phyloP scores from a whole-genome alignment of 495 filamentous ascomycete genomes.

The Hypoxylon intermedium region DNA sequence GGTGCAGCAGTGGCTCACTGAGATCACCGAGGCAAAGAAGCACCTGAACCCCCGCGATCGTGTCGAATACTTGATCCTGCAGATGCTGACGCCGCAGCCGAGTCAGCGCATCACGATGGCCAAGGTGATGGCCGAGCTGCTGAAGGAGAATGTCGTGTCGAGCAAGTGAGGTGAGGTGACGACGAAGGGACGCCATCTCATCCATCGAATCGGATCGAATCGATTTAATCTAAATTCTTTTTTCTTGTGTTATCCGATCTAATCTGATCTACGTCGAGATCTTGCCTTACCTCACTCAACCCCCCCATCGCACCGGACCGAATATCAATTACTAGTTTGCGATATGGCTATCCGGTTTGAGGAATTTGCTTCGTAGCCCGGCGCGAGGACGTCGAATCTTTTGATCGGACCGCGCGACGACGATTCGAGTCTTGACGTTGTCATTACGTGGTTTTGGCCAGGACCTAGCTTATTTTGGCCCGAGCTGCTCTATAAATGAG shows the following conservation, averaged over 20 bases:
- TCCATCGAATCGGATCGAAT: not conserved
- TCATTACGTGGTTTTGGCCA: not conserved
- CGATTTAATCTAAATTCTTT: not conserved
- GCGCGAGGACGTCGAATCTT: not conserved
- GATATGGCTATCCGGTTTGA: not conserved
- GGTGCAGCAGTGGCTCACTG: constrained; percentile 56
- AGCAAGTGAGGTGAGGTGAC: constrained; percentile 4
- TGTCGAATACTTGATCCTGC: constrained; percentile 50
- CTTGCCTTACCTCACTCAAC: constrained; percentile 12
- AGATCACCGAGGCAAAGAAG: constrained; percentile 48
- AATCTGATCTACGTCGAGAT: constrained; percentile 4
- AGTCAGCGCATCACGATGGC: constrained; percentile 52
- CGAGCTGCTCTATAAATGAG: not conserved
- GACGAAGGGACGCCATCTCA: not conserved
- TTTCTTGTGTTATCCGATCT: not conserved
- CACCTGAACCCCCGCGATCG: constrained; percentile 48
- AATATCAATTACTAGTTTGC: no score
- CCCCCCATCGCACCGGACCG: no score
- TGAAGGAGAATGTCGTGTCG: constrained; percentile 38
- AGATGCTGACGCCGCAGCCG: constrained; percentile 56
- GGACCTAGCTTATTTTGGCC: not conserved
- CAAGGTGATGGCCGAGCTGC: constrained; percentile 47
- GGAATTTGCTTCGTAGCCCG: not conserved
- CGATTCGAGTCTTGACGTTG: not conserved
- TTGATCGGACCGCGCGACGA: not conserved